Evolutionary conservation across 2,329 filamentous ascomycete species (phyloP), one percentile per base, ranked within the genome.

Genomic region (Botryosphaeria dothidea): DNA sequence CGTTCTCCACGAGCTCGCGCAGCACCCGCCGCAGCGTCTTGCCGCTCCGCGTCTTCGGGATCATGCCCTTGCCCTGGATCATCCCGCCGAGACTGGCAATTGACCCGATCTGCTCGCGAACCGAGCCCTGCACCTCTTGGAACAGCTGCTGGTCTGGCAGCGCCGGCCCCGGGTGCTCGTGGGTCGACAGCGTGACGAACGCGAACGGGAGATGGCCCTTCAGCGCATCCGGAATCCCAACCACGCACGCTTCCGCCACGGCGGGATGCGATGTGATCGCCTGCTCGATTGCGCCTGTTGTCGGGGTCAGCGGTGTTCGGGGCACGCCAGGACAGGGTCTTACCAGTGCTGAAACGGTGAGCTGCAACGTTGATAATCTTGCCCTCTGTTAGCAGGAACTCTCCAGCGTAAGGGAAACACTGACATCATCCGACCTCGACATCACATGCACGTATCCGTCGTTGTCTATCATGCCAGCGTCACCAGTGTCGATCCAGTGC

Each of bases 141-240:
- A 86, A 82, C 15, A 88, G 77, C 52, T 80, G 72, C 1, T 74
- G 67, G 0, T 81, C 77, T 4, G 84, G 83, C 3, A 85, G 76
- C 9, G 85, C 85, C 8, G 82, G 83, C 63, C 34, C 34, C 43
- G 54, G 34, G 31, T 60, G 31, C 3, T 82, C 74, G 13, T 82
- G 78, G 0, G 84, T 79, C 0, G 81, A 79, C n/a, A 86, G 81
- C 0, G 86, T 90, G 70, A 97, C 84, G 75, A 97, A 97, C 9
- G 93, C 93, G 72, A 98, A 96, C 0, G 94, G 93, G 5, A 97
- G 85, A 71, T 96, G 92, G 19, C 93, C 94, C 76, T 98, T 98
- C 48, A 97, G 82, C 0, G 87, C 78, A 73, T 97, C 93, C 0
- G 93, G 93, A 65, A 97, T 90, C 46, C 91, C 90, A 29, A 98